A percentile compares a stretch with the other conserved stretches of the same genome.
Evolutionary conservation across 2,329 filamentous ascomycete genomes (phyloP).

Genomic region (Macrophomina phaseolina): DNA sequence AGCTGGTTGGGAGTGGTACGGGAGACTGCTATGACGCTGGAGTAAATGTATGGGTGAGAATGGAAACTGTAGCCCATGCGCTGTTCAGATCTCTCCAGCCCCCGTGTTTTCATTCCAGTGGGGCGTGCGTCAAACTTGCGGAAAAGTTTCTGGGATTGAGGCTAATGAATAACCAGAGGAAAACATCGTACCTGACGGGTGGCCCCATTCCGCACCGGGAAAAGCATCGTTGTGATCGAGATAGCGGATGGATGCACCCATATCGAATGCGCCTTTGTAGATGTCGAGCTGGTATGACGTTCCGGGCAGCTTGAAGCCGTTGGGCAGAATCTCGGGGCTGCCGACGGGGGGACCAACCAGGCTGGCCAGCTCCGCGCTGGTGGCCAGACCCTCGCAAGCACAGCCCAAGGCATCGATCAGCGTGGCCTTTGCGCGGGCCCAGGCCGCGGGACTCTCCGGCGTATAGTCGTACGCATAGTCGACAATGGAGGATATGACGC

Average conservation of each 20-base stretch:
- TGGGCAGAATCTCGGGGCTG: slow-evolving; percentile 83
- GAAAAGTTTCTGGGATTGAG: no score
- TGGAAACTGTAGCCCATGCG: no score
- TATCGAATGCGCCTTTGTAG: slow-evolving; percentile 96
- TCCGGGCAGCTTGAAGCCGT: slow-evolving; percentile 88
- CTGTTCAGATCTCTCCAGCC: no score
- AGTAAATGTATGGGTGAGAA: no score
- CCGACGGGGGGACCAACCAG: slow-evolving; percentile 90
- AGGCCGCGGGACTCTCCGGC: neutral
- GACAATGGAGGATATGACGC: neutral
- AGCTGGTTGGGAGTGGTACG: no score
- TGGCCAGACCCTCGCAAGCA: slow-evolving; percentile 90
- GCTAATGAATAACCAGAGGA: no score
- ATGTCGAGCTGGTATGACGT: slow-evolving; percentile 95
- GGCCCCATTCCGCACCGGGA: slow-evolving; percentile 98
- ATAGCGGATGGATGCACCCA: slow-evolving; percentile 98
- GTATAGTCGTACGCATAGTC: slow-evolving; percentile 4
- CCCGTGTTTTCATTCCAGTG: no score
- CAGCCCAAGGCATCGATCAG: slow-evolving; percentile 88
- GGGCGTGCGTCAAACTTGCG: no score
- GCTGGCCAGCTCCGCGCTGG: slow-evolving; percentile 88
- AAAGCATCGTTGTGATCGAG: slow-evolving; percentile 99
- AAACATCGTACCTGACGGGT: slow-evolving; percentile 69
- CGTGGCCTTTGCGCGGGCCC: neutral
- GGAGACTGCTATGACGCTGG: no score